Percentiles rank a stretch among this genome's conserved stretches.
phyloP scores from a whole-genome alignment of 2,329 filamentous ascomycete genomes.

The Aspergillus puulaauensis region DNA sequence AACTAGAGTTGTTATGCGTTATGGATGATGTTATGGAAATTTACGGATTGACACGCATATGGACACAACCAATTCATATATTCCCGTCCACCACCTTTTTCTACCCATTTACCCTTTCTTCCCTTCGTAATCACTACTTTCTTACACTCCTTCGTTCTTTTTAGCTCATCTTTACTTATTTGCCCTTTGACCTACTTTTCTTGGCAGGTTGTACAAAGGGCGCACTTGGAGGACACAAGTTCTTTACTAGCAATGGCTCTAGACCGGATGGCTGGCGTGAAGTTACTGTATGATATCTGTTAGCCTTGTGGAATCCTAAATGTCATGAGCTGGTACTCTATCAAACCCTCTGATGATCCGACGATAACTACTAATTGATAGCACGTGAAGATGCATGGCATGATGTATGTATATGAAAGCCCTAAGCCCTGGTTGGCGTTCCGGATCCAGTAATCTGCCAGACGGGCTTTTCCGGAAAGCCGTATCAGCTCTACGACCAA shows the following conservation, averaged over 20 bases:
- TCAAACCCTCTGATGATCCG: not conserved
- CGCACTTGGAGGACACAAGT: conserved; percentile 8
- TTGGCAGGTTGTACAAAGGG: conserved; percentile 15
- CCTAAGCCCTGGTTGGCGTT: conserved; percentile 20
- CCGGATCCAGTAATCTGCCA: conserved; percentile 19
- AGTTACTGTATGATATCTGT: conserved; percentile 18
- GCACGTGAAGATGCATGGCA: not conserved
- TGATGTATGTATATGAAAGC: conserved; percentile 1
- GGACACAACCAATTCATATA: not conserved
- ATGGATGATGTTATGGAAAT: conserved; percentile 11
- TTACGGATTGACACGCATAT: conserved; percentile 10
- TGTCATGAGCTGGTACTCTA: conserved; percentile 2
- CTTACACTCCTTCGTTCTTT: conserved; percentile 4
- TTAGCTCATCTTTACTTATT: conserved; percentile 10
- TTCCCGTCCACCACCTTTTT: not conserved
- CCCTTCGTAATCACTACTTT: not conserved
- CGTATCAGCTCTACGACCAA: conserved; percentile 24
- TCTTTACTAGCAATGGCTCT: conserved; percentile 10
- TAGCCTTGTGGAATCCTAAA: conserved; percentile 4
- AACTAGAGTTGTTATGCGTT: not conserved
- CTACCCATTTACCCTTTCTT: not conserved
- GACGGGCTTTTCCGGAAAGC: conserved; percentile 9
- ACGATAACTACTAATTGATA: not conserved
- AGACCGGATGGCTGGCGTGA: conserved; percentile 15
- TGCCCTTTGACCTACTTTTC: conserved; percentile 10